Base-by-base conservation (phyloP, 2,329 filamentous ascomycete species). In the Metarhizium sp. region DNA sequence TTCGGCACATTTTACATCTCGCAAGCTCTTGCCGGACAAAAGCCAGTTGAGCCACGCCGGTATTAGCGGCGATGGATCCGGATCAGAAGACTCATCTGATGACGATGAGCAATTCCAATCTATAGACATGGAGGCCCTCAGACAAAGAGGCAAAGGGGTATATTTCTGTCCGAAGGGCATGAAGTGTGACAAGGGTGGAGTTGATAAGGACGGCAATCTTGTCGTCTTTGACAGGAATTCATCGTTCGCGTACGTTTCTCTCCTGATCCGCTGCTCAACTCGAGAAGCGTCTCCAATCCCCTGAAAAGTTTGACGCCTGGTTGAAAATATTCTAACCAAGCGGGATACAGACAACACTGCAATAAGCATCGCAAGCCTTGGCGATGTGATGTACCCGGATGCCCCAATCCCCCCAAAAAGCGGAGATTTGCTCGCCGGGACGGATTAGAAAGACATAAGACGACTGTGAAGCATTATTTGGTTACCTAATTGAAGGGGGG, bases 331-430 rank as follows among this genome's bases (percentile, higher is more conserved):
- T 51, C 55, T 55, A 40, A 55, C 36, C 38, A 58, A 63, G 48
- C 58, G 29, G 10, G 32, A 14, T 52, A 56, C 59, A 74, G 72
- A 52, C 71, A 74, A 61, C 72, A 74, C 59, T 70, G 71, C 56
- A 73, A 74, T 61, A 74, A 74, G 50, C 72, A 74, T 57, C 65
- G 69, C 30, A 74, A 73, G 57, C 72, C 72, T 16, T 74, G 70
- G 69, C 67, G 68, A 25, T 74, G 72, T 60, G 65, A 68, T 45
- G 54, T 70, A 25, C 65, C 66, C 46, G 68, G 71, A 8, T 74
- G 72, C 43, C 72, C 72, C 13, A 74, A 74, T 45, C 69, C 69
- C 8, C 67, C 68, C 11, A 72, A 73, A 55, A 74, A 73, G 56
- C 70, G 72, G 53, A 67, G 66, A 18, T 74, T 74, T 55, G 72